Evolutionary conservation across 176 grass and related monocot species (phyloP).

Genomic region (Carex pumila): DNA sequence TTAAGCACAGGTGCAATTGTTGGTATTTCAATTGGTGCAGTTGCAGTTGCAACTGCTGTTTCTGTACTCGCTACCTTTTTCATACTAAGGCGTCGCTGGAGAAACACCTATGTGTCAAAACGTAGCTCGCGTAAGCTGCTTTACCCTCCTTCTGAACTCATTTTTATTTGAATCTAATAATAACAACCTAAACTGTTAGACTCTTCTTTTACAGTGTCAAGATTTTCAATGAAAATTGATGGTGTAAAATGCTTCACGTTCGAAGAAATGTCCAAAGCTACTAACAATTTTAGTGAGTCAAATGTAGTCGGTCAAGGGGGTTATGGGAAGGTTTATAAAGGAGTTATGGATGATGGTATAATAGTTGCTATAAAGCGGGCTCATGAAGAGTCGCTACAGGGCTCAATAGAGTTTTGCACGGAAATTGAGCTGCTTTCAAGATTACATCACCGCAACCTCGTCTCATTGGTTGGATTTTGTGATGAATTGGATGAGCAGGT

Average conservation of each 20-base stretch:
- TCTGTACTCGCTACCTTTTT: constrained; percentile 57
- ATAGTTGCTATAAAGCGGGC: constrained; percentile 86
- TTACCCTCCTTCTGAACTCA: background rate
- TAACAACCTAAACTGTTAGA: constrained; percentile 20
- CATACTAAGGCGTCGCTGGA: constrained; percentile 54
- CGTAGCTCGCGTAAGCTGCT: constrained; percentile 49
- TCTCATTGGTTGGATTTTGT: constrained; percentile 86
- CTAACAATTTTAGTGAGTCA: constrained; percentile 53
- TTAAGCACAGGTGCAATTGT: constrained; percentile 58
- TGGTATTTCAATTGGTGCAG: constrained; percentile 43
- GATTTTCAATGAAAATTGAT: constrained; percentile 71
- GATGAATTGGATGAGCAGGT: constrained; percentile 92
- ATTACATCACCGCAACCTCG: constrained; percentile 92
- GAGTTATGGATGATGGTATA: constrained; percentile 60
- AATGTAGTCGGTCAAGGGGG: constrained; percentile 84
- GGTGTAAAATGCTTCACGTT: constrained; percentile 75
- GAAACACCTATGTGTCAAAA: constrained; percentile 27
- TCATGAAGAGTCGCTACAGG: constrained; percentile 82
- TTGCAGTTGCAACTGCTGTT: constrained; percentile 38
- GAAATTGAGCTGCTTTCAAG: constrained; percentile 91
- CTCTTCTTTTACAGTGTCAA: constrained; percentile 42
- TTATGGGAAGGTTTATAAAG: constrained; percentile 92
- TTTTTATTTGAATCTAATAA: background rate
- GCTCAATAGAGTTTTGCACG: constrained; percentile 84
- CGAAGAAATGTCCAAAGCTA: constrained; percentile 68